These are phyloP conservation scores for Bassia scoparia DNA, from an alignment of 148 eudicot genomes.

Conservation along the genomic window DNA sequence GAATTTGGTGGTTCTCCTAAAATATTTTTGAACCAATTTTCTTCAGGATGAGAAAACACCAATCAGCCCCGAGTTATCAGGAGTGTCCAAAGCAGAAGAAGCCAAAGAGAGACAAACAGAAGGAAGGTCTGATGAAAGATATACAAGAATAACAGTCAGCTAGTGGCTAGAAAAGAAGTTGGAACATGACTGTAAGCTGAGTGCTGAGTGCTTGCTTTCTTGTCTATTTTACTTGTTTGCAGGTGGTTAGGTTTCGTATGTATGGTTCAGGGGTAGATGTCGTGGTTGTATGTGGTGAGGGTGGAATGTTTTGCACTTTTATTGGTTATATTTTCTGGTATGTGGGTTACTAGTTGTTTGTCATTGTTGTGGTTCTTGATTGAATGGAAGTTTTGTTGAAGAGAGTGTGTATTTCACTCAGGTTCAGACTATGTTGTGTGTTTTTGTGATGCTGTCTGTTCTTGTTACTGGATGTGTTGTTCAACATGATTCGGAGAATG, in stretches of 20 bases:
- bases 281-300: conserved; percentile 42
- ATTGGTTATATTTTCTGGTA: conserved; percentile 69
- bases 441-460: conserved; percentile 65
- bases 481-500: conserved; percentile 26
- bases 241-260: conserved; percentile 46
- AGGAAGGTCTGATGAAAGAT: conserved; percentile 55
- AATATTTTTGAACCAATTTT: neutral
- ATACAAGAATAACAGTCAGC: conserved; percentile 55
- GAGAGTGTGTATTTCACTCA: conserved; percentile 72
- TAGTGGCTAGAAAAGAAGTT: conserved; percentile 42
- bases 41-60: conserved; percentile 43
- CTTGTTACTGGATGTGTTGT: conserved; percentile 65
- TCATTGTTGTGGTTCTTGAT: conserved; percentile 58
- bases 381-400: conserved; percentile 63
- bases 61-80: conserved; percentile 23
- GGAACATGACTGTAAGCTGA: conserved; percentile 48
- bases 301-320: conserved; percentile 74
- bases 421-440: conserved; percentile 61
- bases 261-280: conserved; percentile 30
- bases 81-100: neutral
- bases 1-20: conserved; percentile 17
- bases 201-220: conserved; percentile 43
- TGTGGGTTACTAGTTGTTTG: conserved; percentile 59
- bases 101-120: conserved; percentile 24
- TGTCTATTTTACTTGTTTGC: conserved; percentile 40